A percentile compares a stretch with the other conserved stretches of the same genome.
These are phyloP conservation scores for Pestalotiopsis sp. DNA, from an alignment of 2,329 filamentous ascomycete genomes.

Conservation along the genomic window DNA sequence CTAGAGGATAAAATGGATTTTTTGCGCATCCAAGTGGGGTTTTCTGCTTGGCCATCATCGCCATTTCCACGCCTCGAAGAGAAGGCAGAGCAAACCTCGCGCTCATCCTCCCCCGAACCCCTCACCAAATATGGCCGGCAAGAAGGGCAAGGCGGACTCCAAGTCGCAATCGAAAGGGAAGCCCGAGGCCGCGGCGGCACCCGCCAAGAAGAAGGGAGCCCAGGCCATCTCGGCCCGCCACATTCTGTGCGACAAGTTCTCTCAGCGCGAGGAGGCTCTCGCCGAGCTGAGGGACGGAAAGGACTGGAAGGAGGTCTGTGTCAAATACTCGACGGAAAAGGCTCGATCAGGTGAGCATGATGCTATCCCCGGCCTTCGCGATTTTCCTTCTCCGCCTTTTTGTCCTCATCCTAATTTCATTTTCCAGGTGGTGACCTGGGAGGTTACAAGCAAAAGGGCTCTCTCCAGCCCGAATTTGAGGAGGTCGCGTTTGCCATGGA, in stretches of 20 bases:
- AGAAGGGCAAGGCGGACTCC: conserved; percentile 19
- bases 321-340: conserved; percentile 13
- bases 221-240: conserved; percentile 75
- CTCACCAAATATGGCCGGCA: conserved; percentile 20
- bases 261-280: conserved; percentile 15
- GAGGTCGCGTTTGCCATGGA: conserved; percentile 8
- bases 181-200: conserved; percentile 20
- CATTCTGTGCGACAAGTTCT: conserved; percentile 49
- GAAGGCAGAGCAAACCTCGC: neutral
- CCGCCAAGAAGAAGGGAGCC: conserved; percentile 53
- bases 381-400: neutral
- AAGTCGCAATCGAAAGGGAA: conserved; percentile 27
- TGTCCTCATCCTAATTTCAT: neutral
- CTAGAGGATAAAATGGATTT: neutral
- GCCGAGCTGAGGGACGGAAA: conserved; percentile 6
- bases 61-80: neutral
- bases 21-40: conserved; percentile 27
- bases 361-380: no score
- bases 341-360: conserved; percentile 10
- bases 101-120: neutral
- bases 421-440: neutral
- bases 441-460: conserved; percentile 3
- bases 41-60: neutral
- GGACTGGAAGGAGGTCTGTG: conserved; percentile 1
- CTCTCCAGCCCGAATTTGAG: conserved; percentile 1